Conservation (phyloP, 441 rosid genomes). For the Gossypium aridum region DNA sequence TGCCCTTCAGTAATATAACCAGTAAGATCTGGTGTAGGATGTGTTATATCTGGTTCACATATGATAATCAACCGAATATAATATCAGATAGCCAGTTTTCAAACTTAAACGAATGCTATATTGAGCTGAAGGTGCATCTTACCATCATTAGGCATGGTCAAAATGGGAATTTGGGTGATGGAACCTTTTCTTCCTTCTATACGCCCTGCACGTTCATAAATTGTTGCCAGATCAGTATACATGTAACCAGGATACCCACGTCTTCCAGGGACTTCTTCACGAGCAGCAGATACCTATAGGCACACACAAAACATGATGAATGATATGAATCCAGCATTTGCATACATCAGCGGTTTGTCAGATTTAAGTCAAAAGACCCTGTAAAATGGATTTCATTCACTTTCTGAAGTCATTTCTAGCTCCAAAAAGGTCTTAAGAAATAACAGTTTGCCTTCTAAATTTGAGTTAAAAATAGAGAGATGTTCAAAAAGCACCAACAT, state of each 20-base stretch:
- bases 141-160: slow-evolving; percentile 99
- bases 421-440: neutral
- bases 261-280: slow-evolving; percentile 99
- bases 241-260: slow-evolving; percentile 99
- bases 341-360: neutral
- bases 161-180: slow-evolving; percentile 94
- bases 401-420: neutral
- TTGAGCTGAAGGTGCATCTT: neutral
- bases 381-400: neutral
- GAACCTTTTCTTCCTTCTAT: slow-evolving; percentile 98
- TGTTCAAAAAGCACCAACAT: neutral
- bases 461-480: neutral
- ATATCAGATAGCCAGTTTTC: neutral
- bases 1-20: slow-evolving; percentile 99
- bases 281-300: slow-evolving; percentile 92
- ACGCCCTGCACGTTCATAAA: slow-evolving; percentile 98
- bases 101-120: neutral
- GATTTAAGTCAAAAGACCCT: neutral
- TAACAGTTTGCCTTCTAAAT: neutral
- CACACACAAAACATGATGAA: slow-evolving; percentile 2
- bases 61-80: neutral
- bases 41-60: slow-evolving; percentile 73
- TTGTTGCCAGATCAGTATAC: slow-evolving; percentile 98
- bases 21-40: slow-evolving; percentile 99
- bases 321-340: neutral